Evolutionary conservation across 2,329 filamentous ascomycete species (phyloP), one percentile per base, ranked within the genome.

Genomic region (Seiridium cupressi): DNA sequence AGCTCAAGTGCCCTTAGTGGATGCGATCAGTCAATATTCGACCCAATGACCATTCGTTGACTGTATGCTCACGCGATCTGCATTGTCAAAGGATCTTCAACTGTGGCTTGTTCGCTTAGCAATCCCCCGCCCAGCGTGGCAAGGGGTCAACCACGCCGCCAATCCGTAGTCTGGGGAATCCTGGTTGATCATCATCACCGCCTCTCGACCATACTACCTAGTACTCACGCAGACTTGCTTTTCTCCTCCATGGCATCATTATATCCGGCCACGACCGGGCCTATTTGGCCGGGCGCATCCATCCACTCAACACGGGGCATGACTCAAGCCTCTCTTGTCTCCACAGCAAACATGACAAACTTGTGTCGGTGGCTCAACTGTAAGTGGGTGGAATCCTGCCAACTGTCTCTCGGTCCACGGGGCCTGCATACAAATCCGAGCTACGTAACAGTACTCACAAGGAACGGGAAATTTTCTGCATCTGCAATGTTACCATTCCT

Each of bases 401-500:
- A 26, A 26, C 18, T 26, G 18, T 26, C 18, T 26, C 18, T 26
- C 18, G 18, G 18, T 26, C 18, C 18, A 26, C 18, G 18, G 18
- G 18, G 18, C 18, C 18, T 26, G 18, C 18, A 26, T 26, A 26
- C 18, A 26, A 26, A 26, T 26, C 18, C 18, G 18, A 26, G 34
- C 34, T 38, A 38, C 51, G 51, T 42, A 55, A 44, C 35, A 42
- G 31, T 35, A 18, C 36, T 38, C n/a, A 26, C 5, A 55, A 10
- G 13, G 32, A 31, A 53, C 49, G 38, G 34, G 35, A n/a, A 35
- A 31, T 18, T 47, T 47, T 26, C 10, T 57, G 34, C 44, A 48
- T 47, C n/a, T 57, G 42, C 55, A 57, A 55, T 55, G 53, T 35
- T 32, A 42, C 53, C 53, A 44, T 35, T 31, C 18, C 53, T 18